Evolutionary conservation across 805 yeast genomes (phyloP).

Genomic region (Geotrichum ghanense): DNA sequence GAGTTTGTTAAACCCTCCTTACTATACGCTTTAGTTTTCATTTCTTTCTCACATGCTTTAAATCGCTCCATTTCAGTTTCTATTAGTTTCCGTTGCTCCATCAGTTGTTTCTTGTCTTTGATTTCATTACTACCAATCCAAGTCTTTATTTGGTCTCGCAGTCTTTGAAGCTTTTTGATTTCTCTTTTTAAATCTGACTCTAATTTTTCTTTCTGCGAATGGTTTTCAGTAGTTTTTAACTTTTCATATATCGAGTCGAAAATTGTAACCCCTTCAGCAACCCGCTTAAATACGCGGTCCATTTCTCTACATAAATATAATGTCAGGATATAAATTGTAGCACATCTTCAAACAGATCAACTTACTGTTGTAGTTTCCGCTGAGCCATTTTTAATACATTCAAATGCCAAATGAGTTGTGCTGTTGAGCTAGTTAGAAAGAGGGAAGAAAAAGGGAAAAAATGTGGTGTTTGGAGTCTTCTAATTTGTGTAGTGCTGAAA

Average conservation of each 20-base stretch:
- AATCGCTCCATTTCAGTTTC: slow-evolving; percentile 80
- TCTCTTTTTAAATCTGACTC: slow-evolving; percentile 90
- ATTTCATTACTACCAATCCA: slow-evolving; percentile 90
- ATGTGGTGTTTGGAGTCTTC: no score
- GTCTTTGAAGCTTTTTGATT: slow-evolving; percentile 85
- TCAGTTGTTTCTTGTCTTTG: slow-evolving; percentile 71
- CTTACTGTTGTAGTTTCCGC: slow-evolving; percentile 40
- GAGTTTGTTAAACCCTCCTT: slow-evolving; percentile 82
- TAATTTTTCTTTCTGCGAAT: slow-evolving; percentile 84
- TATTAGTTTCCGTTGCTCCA: slow-evolving; percentile 64
- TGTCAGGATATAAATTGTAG: background rate
- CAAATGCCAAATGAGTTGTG: no score
- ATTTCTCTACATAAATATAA: slow-evolving; percentile 40
- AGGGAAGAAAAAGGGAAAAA: no score
- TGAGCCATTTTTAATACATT: no score
- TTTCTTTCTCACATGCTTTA: slow-evolving; percentile 84
- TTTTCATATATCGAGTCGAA: slow-evolving; percentile 84
- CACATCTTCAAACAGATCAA: slow-evolving; percentile 7
- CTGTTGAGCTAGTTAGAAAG: no score
- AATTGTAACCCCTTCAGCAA: slow-evolving; percentile 77
- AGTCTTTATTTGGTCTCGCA: slow-evolving; percentile 88
- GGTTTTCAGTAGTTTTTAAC: slow-evolving; percentile 67
- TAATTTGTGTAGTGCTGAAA: no score
- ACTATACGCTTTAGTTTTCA: slow-evolving; percentile 88
- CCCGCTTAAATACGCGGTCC: slow-evolving; percentile 86